These are phyloP conservation scores for Penicillium flavigenum DNA, from an alignment of 495 filamentous ascomycete species.

Conservation along the genomic window DNA sequence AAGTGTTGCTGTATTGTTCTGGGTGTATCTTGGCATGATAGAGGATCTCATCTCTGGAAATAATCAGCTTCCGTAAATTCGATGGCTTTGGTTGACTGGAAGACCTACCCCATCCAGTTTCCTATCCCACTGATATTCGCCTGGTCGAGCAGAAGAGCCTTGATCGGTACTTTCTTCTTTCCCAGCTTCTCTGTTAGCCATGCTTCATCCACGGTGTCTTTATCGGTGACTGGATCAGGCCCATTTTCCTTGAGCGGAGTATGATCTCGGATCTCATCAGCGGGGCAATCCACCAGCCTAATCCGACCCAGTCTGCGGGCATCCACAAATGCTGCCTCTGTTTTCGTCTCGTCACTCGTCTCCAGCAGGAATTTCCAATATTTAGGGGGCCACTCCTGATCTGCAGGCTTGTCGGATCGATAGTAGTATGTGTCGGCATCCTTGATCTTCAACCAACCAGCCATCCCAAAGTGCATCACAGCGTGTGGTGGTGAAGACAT, in stretches of 20 bases:
- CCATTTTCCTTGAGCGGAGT: slow-evolving; percentile 86
- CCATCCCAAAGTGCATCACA: slow-evolving; percentile 90
- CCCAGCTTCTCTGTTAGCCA: slow-evolving; percentile 69
- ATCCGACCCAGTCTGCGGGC: slow-evolving; percentile 72
- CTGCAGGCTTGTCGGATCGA: slow-evolving; percentile 59
- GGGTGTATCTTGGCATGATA: slow-evolving; percentile 87
- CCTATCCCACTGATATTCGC: slow-evolving; percentile 89
- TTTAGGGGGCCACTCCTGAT: slow-evolving; percentile 80
- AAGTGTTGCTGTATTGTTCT: slow-evolving; percentile 84
- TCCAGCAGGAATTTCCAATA: slow-evolving; percentile 83
- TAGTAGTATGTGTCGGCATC: slow-evolving; percentile 76
- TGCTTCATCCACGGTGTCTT: slow-evolving; percentile 66
- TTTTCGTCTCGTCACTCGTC: slow-evolving; percentile 56
- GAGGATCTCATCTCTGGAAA: slow-evolving; percentile 74
- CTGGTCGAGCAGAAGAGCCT: slow-evolving; percentile 84
- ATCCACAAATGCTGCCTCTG: slow-evolving; percentile 84
- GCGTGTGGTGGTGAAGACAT: slow-evolving; percentile 77
- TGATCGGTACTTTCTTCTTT: slow-evolving; percentile 77
- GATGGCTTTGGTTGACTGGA: background rate
- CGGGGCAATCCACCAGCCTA: slow-evolving; percentile 77
- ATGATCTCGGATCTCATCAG: slow-evolving; percentile 69
- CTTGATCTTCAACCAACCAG: slow-evolving; percentile 84
- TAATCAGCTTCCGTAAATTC: slow-evolving; percentile 15
- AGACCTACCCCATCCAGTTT: slow-evolving; percentile 85
- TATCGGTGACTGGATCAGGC: slow-evolving; percentile 87